Base-by-base conservation (phyloP, 2,329 filamentous ascomycete species). In the Paraconiothyrium sp. region DNA sequence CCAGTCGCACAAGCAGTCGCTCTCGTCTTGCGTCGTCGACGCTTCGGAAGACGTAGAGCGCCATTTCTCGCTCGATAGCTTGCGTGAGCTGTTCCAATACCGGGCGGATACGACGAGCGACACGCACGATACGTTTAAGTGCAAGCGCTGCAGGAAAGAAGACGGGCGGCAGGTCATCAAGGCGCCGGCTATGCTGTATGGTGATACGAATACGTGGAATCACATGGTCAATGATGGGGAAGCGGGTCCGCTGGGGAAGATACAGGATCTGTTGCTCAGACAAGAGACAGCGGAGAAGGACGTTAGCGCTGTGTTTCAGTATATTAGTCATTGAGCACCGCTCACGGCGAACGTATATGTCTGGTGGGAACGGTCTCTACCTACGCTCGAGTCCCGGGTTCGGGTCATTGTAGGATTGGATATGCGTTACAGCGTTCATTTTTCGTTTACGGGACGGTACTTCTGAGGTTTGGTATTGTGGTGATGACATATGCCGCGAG, bases 201-300 rank as follows among this genome's bases (percentile, higher is more conserved):
- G 95, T 56, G 95, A 99, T 74, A 98, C 95, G 24, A 98, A 93
- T 80, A 94, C 93, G n/a, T 99, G 95, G 95, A 99, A 99, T 74
- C 95, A 99, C 79, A 97, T 97, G 80, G 87, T 91, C 47, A 97
- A 97, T 71, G 87, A 89, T 64, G 88, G 87, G 3, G 86, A 86
- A 66, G 81, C 82, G 6, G 88, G 88, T 0, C 90, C 88, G 0
- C 80, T 99, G 74, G 86, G 88, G 66, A 86, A 87, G 62, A 99
- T 99, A 61, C 94, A 99, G 78, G 95, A 99, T 82, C 80, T 97
- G 75, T 76, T 99, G 73, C 82, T 99, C 52, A 86, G 94, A 67
- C 95, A 98, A 79, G 95, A 99, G 81, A 88, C 86, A 60, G 86
- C 84, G 4, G 89, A 94, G 78, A 82, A 84, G 27, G 92, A 92